Conservation (phyloP, 2,329 filamentous ascomycete species). For the Verticillium nubilum region DNA sequence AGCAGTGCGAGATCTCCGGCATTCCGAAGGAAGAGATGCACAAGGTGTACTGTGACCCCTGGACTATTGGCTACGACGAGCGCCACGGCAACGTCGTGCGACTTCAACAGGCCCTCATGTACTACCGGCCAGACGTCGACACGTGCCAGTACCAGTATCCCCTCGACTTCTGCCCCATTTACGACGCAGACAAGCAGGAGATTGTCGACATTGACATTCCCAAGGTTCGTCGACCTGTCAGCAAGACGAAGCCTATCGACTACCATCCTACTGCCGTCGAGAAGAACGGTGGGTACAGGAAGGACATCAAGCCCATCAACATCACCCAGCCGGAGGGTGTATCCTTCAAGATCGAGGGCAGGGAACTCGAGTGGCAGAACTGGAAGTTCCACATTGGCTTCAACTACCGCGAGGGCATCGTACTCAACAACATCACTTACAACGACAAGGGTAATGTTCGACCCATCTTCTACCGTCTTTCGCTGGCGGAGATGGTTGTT, state of each 20-base stretch:
- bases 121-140: conserved; percentile 81
- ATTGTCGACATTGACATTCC: conserved; percentile 84
- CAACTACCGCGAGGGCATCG: conserved; percentile 89
- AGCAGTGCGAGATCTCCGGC: conserved; percentile 80
- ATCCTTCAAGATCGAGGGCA: conserved; percentile 71
- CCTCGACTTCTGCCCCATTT: conserved; percentile 91
- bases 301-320: conserved; percentile 77
- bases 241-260: conserved; percentile 66
- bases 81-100: conserved; percentile 74
- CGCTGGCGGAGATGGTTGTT: conserved; percentile 89
- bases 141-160: conserved; percentile 89
- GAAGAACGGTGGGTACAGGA: conserved; percentile 68
- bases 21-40: conserved; percentile 81
- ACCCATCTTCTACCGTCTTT: conserved; percentile 83
- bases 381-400: conserved; percentile 92
- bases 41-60: conserved; percentile 94
- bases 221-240: conserved; percentile 68
- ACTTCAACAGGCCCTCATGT: conserved; percentile 91
- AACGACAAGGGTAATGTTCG: conserved; percentile 76
- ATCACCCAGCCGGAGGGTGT: conserved; percentile 87
- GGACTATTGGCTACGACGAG: conserved; percentile 94
- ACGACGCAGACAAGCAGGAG: conserved; percentile 70
- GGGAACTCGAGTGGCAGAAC: conserved; percentile 82
- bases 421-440: conserved; percentile 84
- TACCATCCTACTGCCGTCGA: conserved; percentile 73